A percentile compares a stretch with the other conserved stretches of the same genome.
phyloP scores from a whole-genome alignment of 495 filamentous ascomycete species.

The Podospora comata region DNA sequence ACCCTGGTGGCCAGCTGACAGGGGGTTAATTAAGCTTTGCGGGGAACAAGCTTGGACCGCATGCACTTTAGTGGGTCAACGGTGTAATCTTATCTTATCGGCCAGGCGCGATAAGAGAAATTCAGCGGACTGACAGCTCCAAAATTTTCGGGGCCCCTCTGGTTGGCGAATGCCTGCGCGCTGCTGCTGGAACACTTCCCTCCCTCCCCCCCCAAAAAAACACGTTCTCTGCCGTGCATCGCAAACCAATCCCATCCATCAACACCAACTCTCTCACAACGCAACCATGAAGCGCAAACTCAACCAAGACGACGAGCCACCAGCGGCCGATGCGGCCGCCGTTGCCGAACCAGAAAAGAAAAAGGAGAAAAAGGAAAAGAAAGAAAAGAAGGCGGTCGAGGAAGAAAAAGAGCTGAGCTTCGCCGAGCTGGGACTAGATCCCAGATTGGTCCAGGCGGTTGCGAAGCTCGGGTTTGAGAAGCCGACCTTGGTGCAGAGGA shows the following conservation, averaged over 20 bases:
- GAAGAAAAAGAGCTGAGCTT: slow-evolving; percentile 41
- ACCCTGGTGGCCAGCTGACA: slow-evolving; percentile 5
- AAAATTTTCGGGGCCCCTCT: slow-evolving; percentile 8
- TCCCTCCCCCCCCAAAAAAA: not conserved
- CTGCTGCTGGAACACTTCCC: not conserved
- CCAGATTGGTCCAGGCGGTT: slow-evolving; percentile 80
- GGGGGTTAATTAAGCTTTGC: slow-evolving; percentile 23
- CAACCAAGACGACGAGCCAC: slow-evolving; percentile 45
- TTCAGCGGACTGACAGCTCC: slow-evolving; percentile 2
- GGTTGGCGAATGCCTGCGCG: not conserved
- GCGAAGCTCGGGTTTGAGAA: slow-evolving; percentile 77
- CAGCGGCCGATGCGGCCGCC: slow-evolving; percentile 16
- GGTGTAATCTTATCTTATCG: slow-evolving; percentile 5
- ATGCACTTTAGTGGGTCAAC: slow-evolving; percentile 8
- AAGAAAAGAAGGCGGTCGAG: slow-evolving; percentile 4
- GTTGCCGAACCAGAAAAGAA: slow-evolving; percentile 13
- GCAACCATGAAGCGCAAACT: slow-evolving; percentile 55
- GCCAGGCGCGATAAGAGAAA: slow-evolving; percentile 13
- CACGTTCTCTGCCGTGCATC: not conserved
- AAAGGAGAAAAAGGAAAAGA: slow-evolving; percentile 9
- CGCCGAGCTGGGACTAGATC: slow-evolving; percentile 66
- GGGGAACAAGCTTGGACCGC: slow-evolving; percentile 18
- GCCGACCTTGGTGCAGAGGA: slow-evolving; percentile 81
- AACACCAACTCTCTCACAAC: slow-evolving; percentile 2
- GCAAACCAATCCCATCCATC: not conserved